Evolutionary conservation across 306 rosid genomes (phyloP).

Genomic region (Potentilla sterilis): DNA sequence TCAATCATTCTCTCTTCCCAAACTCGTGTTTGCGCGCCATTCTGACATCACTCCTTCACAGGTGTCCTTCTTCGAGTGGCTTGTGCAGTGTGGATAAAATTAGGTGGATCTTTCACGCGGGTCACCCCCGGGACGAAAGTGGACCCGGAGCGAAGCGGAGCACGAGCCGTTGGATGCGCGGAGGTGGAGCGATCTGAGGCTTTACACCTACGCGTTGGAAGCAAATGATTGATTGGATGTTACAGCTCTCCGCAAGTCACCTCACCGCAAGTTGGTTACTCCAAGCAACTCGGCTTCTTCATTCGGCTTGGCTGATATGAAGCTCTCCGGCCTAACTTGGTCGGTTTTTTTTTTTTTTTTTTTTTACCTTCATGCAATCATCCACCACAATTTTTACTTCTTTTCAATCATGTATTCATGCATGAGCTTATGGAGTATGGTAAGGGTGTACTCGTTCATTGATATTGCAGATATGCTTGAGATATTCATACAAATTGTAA

Average conservation of each 20-base stretch:
- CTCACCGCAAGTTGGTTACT: neutral
- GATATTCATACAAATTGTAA: too few relatives aligned
- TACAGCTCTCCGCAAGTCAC: neutral
- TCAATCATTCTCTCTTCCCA: slow-evolving; percentile 12
- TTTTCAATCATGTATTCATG: neutral
- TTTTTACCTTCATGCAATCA: neutral
- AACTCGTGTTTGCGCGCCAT: slow-evolving; percentile 14
- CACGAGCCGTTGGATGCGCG: slow-evolving; percentile 40
- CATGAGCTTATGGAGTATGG: too few relatives aligned
- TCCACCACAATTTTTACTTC: neutral
- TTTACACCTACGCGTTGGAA: slow-evolving; percentile 28
- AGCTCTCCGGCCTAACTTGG: neutral
- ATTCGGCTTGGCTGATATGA: neutral
- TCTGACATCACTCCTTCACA: neutral
- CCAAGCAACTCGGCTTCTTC: slow-evolving; percentile 21
- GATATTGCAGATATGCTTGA: neutral
- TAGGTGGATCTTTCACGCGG: slow-evolving; percentile 23
- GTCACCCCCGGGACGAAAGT: neutral
- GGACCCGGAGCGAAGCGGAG: slow-evolving; percentile 19
- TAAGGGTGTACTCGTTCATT: neutral
- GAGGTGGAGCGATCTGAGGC: slow-evolving; percentile 31
- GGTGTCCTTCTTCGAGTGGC: slow-evolving; percentile 14
- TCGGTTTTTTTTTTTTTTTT: neutral
- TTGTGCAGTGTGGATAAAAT: slow-evolving; percentile 25
- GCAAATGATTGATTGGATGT: slow-evolving; percentile 28